Conservation (phyloP, 768 basidiomycete species). For the Auriscalpium orientale region DNA sequence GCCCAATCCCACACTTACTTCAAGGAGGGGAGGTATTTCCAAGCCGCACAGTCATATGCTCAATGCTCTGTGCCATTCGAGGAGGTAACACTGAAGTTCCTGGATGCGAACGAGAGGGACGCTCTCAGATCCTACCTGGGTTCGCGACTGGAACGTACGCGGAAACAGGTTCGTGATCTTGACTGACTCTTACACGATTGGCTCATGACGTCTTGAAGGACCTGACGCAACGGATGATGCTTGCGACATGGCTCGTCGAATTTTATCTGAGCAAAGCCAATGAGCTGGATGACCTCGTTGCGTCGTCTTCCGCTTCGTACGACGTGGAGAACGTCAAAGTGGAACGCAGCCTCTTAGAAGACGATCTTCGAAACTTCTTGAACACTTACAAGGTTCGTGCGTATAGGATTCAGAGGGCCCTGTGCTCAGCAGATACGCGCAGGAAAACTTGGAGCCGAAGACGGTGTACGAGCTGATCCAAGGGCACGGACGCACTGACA, state of each 20-base stretch:
- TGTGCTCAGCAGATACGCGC: not conserved
- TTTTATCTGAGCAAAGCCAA: conserved; percentile 96
- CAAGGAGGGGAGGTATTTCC: conserved; percentile 73
- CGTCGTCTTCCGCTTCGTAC: conserved; percentile 72
- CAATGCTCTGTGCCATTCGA: conserved; percentile 86
- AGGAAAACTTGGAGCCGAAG: conserved; percentile 78
- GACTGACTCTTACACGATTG: not conserved
- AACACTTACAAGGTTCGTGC: conserved; percentile 80
- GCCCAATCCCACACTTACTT: conserved; percentile 81
- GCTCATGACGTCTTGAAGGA: conserved; percentile 43
- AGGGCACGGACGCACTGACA: conserved; percentile 87
- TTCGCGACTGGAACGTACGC: conserved; percentile 77
- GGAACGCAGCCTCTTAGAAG: conserved; percentile 79
- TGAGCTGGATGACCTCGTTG: conserved; percentile 89
- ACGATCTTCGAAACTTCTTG: conserved; percentile 88
- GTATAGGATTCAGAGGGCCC: not conserved
- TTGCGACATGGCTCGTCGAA: conserved; percentile 97
- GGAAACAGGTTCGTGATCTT: conserved; percentile 56
- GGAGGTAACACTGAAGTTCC: conserved; percentile 83
- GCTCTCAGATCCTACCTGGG: conserved; percentile 85
- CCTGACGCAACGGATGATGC: conserved; percentile 89
- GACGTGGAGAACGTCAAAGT: conserved; percentile 80
- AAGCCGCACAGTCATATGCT: conserved; percentile 88
- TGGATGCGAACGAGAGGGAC: conserved; percentile 87
- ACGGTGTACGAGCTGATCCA: conserved; percentile 92